phyloP scores from a whole-genome alignment of 2,329 filamentous ascomycete genomes.

The Stagonosporopsis chrysanthemi region DNA sequence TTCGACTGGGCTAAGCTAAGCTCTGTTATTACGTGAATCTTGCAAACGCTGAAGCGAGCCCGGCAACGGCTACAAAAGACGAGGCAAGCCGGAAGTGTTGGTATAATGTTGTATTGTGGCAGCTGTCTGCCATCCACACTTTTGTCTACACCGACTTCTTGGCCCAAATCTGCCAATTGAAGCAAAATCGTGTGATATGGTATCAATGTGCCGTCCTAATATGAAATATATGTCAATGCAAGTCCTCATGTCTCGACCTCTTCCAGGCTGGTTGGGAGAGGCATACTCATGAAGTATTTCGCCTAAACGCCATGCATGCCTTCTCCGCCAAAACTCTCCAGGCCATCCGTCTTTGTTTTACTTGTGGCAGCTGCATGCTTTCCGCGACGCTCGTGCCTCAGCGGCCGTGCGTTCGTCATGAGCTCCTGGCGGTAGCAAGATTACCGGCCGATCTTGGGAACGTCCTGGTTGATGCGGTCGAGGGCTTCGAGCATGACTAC shows the following conservation, averaged over 20 bases:
- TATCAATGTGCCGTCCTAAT: conserved; percentile 38
- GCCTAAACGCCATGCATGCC: conserved; percentile 32
- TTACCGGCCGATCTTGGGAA: conserved; percentile 44
- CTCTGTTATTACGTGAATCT: background rate
- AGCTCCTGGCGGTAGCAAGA: background rate
- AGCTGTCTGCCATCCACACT: conserved; percentile 11
- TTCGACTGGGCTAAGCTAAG: background rate
- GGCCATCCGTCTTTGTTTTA: background rate
- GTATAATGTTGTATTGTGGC: conserved; percentile 8
- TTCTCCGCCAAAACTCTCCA: conserved; percentile 12
- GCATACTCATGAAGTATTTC: conserved; percentile 28
- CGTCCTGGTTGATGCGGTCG: conserved; percentile 48
- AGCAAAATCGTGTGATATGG: conserved; percentile 24
- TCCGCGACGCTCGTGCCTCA: conserved; percentile 5
- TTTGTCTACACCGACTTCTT: conserved; percentile 23
- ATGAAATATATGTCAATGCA: conserved; percentile 31
- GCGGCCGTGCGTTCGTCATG: conserved; percentile 1
- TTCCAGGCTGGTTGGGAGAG: conserved; percentile 20
- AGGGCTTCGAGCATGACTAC: conserved; percentile 89
- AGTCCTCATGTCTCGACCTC: conserved; percentile 7
- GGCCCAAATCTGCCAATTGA: conserved; percentile 13
- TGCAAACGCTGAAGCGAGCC: background rate
- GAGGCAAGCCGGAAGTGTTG: background rate
- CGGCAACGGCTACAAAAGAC: background rate
- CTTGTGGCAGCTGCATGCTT: background rate